These are phyloP conservation scores for Microbotryum lychnidis-dioicae DNA, from an alignment of 1,284 basidiomycete genomes.

Conservation along the genomic window DNA sequence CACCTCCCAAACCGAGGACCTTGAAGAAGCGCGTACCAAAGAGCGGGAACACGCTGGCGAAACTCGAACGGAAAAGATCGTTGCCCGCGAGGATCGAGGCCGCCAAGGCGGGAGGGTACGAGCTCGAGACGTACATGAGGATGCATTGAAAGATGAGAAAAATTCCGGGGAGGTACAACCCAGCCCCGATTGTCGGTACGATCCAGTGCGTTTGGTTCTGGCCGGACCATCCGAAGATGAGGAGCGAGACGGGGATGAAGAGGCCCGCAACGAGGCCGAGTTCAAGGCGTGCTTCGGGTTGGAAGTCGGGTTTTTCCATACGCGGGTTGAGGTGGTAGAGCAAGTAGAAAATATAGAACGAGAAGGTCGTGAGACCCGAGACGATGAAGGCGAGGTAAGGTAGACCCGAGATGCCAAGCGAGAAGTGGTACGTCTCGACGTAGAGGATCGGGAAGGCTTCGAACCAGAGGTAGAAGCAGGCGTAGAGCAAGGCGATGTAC, in stretches of 20 bases:
- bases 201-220: slow-evolving; percentile 15
- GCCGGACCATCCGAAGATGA: slow-evolving; percentile 28
- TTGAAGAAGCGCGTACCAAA: slow-evolving; percentile 35
- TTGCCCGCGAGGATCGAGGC: slow-evolving; percentile 31
- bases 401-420: slow-evolving; percentile 13
- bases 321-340: slow-evolving; percentile 13
- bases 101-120: slow-evolving; percentile 7
- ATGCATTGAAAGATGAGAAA: slow-evolving; percentile 19
- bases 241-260: slow-evolving; percentile 16
- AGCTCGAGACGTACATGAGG: slow-evolving; percentile 11
- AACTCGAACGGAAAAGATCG: slow-evolving; percentile 23
- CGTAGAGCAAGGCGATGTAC: slow-evolving; percentile 13
- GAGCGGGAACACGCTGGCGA: slow-evolving; percentile 29
- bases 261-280: slow-evolving; percentile 14
- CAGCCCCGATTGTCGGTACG: slow-evolving; percentile 20
- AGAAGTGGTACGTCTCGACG: slow-evolving; percentile 26
- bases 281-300: slow-evolving; percentile 23
- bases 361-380: slow-evolving; percentile 7
- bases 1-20: slow-evolving; percentile 34
- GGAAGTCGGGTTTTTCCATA: slow-evolving; percentile 4
- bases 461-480: slow-evolving; percentile 6
- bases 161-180: slow-evolving; percentile 19
- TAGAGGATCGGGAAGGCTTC: slow-evolving; percentile 31
- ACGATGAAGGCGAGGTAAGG: slow-evolving; percentile 24
- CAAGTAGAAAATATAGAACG: slow-evolving; percentile 24